Conservation (phyloP, 345 rosid species). For the Litchi chinensis region DNA sequence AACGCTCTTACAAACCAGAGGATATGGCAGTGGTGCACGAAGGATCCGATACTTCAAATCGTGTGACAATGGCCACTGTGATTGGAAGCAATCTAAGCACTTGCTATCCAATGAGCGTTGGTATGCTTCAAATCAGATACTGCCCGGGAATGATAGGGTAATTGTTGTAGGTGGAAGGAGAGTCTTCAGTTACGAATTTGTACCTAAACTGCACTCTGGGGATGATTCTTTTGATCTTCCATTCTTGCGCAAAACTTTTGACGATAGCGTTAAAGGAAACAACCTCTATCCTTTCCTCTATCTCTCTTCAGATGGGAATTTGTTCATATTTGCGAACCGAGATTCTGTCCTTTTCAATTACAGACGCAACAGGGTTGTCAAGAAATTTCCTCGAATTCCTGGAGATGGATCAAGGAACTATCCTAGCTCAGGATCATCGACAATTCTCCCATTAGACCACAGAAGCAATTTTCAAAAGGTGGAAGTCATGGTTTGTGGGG, state of each 20-base stretch:
- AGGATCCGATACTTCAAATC: conserved; percentile 35
- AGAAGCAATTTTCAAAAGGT: conserved; percentile 29
- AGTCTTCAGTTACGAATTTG: conserved; percentile 38
- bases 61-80: conserved; percentile 22
- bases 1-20: conserved; percentile 50
- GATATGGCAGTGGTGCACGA: conserved; percentile 28
- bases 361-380: conserved; percentile 33
- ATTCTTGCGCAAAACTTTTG: conserved; percentile 38
- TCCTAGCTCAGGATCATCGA: conserved; percentile 59
- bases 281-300: conserved; percentile 67
- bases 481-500: conserved; percentile 57
- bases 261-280: conserved; percentile 36
- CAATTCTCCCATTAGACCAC: conserved; percentile 42
- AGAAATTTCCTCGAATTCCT: conserved; percentile 45
- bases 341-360: conserved; percentile 49
- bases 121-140: conserved; percentile 41
- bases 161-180: conserved; percentile 47
- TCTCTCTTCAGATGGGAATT: conserved; percentile 54
- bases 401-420: conserved; percentile 59
- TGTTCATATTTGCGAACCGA: conserved; percentile 55
- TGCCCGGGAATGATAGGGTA: conserved; percentile 41
- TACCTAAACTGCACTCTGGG: conserved; percentile 25
- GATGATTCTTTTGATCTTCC: conserved; percentile 43
- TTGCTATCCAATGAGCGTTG: conserved; percentile 27
- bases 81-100: conserved; percentile 36